These are phyloP conservation scores for Naganishia vishniacii DNA, from an alignment of 768 basidiomycete species.

Conservation along the genomic window DNA sequence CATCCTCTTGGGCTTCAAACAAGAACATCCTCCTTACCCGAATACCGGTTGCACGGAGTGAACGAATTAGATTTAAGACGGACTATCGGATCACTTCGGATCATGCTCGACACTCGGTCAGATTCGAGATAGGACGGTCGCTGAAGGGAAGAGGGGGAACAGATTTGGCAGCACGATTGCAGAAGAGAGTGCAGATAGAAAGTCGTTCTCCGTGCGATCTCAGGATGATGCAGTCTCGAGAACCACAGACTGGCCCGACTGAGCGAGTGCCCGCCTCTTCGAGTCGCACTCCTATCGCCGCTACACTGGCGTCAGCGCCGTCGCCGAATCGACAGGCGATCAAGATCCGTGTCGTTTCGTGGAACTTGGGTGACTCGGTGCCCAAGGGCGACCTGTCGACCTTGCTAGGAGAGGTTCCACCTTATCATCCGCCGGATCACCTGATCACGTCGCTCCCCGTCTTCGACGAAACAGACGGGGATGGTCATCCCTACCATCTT, in stretches of 20 bases:
- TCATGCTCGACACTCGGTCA: too few relatives aligned
- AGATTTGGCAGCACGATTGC: too few relatives aligned
- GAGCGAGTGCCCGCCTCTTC: not conserved
- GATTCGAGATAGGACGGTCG: too few relatives aligned
- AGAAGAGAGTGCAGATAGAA: too few relatives aligned
- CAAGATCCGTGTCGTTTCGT: conserved; percentile 44
- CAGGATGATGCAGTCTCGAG: not conserved
- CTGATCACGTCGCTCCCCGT: conserved; percentile 23
- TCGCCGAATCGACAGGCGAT: conserved; percentile 32
- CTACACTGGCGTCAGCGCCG: not conserved
- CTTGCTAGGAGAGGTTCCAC: conserved; percentile 40
- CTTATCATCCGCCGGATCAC: conserved; percentile 36
- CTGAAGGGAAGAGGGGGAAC: too few relatives aligned
- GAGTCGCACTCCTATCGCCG: not conserved
- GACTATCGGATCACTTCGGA: too few relatives aligned
- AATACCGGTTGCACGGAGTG: too few relatives aligned
- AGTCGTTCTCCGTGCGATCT: not conserved
- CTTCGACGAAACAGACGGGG: conserved; percentile 28
- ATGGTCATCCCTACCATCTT: conserved; percentile 46
- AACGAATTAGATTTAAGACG: too few relatives aligned
- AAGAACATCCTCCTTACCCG: too few relatives aligned
- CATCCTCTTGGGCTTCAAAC: too few relatives aligned
- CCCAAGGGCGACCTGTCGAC: conserved; percentile 47
- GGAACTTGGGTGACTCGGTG: conserved; percentile 48
- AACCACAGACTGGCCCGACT: not conserved